phyloP scores from a whole-genome alignment of 768 basidiomycete genomes.

The Naganishia vishniacii region DNA sequence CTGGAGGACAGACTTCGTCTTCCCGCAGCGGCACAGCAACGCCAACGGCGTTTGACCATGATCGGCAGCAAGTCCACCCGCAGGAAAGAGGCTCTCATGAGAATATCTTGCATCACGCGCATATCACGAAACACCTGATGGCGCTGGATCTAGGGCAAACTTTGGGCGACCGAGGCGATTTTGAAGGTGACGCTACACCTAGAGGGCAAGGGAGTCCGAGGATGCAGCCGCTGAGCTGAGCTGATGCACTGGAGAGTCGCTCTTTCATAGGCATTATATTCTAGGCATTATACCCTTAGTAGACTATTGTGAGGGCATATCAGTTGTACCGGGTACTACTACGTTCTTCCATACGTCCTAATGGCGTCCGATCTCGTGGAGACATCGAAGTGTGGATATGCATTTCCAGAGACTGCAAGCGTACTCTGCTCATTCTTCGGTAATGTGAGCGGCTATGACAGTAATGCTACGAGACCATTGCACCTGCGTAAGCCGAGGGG shows the following conservation, averaged over 20 bases:
- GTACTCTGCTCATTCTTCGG: neutral
- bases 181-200: constrained; percentile 19
- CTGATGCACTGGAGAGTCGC: neutral
- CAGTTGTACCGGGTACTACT: no score
- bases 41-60: neutral
- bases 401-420: no score
- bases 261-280: no score
- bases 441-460: constrained; percentile 43
- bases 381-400: no score
- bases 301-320: no score
- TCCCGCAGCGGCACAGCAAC: constrained; percentile 13
- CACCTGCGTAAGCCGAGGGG: neutral
- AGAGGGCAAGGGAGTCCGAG: constrained; percentile 7
- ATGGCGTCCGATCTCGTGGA: no score
- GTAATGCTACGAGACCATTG: constrained; percentile 37
- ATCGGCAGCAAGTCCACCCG: neutral
- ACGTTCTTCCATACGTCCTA: no score
- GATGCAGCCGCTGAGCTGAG: neutral
- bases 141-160: neutral
- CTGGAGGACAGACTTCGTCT: no score
- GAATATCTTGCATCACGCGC: constrained; percentile 12
- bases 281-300: neutral
- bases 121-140: constrained; percentile 11
- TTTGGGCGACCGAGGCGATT: neutral
- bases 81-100: neutral